phyloP scores from a whole-genome alignment of 306 rosid species.

The Begonia loranthoides region DNA sequence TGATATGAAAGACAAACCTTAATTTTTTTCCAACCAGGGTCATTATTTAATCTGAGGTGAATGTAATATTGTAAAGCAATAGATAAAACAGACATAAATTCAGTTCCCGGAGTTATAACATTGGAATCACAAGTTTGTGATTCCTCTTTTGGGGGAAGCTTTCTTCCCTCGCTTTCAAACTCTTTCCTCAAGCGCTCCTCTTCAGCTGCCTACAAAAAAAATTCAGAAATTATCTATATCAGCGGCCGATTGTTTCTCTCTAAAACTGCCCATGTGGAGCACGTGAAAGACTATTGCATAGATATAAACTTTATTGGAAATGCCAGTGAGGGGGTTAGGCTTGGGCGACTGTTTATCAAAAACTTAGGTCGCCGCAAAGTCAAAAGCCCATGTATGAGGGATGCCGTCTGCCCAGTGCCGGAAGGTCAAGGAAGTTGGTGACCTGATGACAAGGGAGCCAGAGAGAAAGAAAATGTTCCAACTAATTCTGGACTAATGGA shows the following conservation, averaged over 20 bases:
- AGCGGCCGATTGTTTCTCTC: background rate
- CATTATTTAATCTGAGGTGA: constrained; percentile 89
- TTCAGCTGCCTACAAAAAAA: constrained; percentile 59
- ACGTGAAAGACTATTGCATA: background rate
- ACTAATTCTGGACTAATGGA: too few relatives aligned
- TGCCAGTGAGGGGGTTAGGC: too few relatives aligned
- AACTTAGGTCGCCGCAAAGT: too few relatives aligned
- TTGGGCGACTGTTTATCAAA: too few relatives aligned
- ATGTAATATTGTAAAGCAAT: constrained; percentile 89
- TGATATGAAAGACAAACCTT: constrained; percentile 34
- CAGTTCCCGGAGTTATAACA: constrained; percentile 97
- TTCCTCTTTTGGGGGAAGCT: constrained; percentile 73
- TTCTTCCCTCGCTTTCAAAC: constrained; percentile 92
- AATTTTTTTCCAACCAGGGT: constrained; percentile 86
- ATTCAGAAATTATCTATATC: background rate
- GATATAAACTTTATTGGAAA: too few relatives aligned
- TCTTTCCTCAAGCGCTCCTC: constrained; percentile 80
- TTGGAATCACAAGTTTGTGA: constrained; percentile 75
- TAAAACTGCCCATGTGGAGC: background rate
- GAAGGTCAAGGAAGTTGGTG: too few relatives aligned
- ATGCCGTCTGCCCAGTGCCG: too few relatives aligned
- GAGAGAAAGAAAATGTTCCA: too few relatives aligned
- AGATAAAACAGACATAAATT: constrained; percentile 85
- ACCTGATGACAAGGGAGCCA: too few relatives aligned
- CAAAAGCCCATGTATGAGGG: too few relatives aligned